phyloP scores from a whole-genome alignment of 179 eudicot genomes.

The Camellia oleifera region DNA sequence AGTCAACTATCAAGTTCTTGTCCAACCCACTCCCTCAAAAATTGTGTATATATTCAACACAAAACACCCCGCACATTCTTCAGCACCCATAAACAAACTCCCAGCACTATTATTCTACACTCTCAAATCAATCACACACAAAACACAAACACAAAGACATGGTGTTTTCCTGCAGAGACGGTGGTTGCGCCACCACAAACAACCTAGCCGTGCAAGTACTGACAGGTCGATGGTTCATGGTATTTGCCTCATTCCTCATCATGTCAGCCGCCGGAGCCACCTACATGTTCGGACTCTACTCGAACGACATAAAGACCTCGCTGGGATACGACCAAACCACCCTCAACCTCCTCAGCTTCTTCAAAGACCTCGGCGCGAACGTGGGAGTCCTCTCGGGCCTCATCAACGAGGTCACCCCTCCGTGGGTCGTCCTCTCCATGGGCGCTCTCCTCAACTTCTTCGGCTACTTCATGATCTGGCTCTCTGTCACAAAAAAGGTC shows the following conservation, averaged over 20 bases:
- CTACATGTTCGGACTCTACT: constrained; percentile 28
- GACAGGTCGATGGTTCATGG: constrained; percentile 29
- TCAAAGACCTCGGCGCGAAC: constrained; percentile 32
- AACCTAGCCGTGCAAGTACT: constrained; percentile 12
- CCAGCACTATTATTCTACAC: background rate
- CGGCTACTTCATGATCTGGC: constrained; percentile 36
- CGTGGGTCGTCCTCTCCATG: constrained; percentile 25
- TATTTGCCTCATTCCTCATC: constrained; percentile 22
- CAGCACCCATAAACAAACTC: background rate
- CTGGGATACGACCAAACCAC: constrained; percentile 22
- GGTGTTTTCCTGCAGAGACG: background rate
- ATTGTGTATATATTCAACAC: too few relatives aligned
- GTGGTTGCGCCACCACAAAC: background rate
- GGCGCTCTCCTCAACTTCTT: constrained; percentile 23
- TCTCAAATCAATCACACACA: background rate
- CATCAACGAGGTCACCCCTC: constrained; percentile 26
- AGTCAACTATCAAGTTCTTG: too few relatives aligned
- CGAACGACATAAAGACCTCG: constrained; percentile 19
- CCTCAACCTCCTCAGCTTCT: constrained; percentile 26
- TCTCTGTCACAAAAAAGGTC: constrained; percentile 20
- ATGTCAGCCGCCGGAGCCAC: constrained; percentile 25
- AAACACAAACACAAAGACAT: background rate
- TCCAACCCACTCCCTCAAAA: too few relatives aligned
- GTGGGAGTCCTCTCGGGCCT: constrained; percentile 25
- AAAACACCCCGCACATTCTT: too few relatives aligned